Evolutionary conservation across 345 rosid species (phyloP).

Genomic region (Lepidium sativum): DNA sequence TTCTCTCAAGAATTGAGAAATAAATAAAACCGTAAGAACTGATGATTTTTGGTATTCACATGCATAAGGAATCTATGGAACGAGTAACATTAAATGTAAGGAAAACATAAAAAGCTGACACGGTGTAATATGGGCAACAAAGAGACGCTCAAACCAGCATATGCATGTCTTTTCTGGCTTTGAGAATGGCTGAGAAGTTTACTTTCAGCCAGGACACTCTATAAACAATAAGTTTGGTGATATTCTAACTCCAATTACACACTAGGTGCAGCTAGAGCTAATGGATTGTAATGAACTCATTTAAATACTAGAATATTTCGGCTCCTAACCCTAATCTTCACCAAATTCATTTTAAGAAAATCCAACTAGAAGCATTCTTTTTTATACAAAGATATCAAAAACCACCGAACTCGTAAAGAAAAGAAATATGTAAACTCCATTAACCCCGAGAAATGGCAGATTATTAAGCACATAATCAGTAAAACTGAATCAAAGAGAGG

Average conservation of each 20-base stretch:
- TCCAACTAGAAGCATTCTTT: not conserved
- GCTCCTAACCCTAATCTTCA: conserved; percentile 6
- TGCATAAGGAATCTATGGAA: not conserved
- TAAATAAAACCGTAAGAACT: not conserved
- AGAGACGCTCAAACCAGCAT: not conserved
- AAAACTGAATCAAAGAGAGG: not conserved
- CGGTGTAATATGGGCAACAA: not conserved
- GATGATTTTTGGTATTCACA: not conserved
- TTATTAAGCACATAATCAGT: not conserved
- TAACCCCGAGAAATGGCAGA: not conserved
- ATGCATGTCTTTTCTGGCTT: not conserved
- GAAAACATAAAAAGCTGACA: not conserved
- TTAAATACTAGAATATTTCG: not conserved
- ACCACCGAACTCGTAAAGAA: not conserved
- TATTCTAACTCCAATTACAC: not conserved
- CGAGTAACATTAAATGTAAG: not conserved
- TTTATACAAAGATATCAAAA: not conserved
- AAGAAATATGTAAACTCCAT: not conserved
- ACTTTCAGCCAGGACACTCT: not conserved
- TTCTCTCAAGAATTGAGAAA: not conserved
- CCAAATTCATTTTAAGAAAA: not conserved
- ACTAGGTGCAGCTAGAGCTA: not conserved
- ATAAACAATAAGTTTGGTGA: not conserved
- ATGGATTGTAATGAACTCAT: not conserved
- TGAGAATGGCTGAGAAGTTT: not conserved